These are phyloP conservation scores for Pezicula carpinea DNA, from an alignment of 2,329 filamentous ascomycete genomes.

Conservation along the genomic window DNA sequence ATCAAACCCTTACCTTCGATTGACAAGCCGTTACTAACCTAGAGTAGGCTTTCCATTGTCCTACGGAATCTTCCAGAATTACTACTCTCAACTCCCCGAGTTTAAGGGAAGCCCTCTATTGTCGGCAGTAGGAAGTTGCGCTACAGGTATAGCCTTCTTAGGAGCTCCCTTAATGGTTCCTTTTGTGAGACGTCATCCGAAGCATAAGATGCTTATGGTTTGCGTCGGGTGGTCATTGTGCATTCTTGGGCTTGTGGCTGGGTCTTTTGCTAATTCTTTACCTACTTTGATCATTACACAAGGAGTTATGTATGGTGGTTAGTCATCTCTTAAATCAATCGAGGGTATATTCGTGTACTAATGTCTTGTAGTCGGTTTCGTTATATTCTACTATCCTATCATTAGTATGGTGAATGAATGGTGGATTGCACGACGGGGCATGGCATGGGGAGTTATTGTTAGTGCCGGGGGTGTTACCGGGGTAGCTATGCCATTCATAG, in stretches of 20 bases:
- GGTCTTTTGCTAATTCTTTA: constrained; percentile 50
- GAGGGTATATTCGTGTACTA: background rate
- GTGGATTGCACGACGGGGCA: constrained; percentile 53
- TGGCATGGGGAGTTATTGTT: constrained; percentile 56
- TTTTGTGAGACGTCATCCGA: constrained; percentile 29
- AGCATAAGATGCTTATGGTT: constrained; percentile 32
- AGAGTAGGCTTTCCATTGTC: constrained; percentile 58
- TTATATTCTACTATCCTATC: constrained; percentile 50
- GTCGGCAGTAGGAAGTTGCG: constrained; percentile 55
- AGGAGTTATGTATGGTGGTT: constrained; percentile 51
- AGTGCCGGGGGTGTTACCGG: constrained; percentile 42
- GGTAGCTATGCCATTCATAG: constrained; percentile 46
- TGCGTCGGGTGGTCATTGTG: constrained; percentile 36
- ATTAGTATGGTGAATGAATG: constrained; percentile 58
- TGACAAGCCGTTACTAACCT: constrained; percentile 34
- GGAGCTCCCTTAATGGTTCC: constrained; percentile 30
- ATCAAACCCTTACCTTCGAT: background rate
- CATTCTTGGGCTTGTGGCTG: constrained; percentile 31
- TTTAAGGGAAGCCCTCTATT: constrained; percentile 49
- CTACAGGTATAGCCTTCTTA: constrained; percentile 29
- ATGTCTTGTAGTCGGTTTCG: constrained; percentile 40
- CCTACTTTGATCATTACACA: constrained; percentile 55
- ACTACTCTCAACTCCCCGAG: constrained; percentile 56
- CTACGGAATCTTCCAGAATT: constrained; percentile 68
- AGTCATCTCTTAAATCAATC: background rate